These are phyloP conservation scores for Panicum hallii DNA, from an alignment of 202 grass and related monocot species.

Conservation along the genomic window DNA sequence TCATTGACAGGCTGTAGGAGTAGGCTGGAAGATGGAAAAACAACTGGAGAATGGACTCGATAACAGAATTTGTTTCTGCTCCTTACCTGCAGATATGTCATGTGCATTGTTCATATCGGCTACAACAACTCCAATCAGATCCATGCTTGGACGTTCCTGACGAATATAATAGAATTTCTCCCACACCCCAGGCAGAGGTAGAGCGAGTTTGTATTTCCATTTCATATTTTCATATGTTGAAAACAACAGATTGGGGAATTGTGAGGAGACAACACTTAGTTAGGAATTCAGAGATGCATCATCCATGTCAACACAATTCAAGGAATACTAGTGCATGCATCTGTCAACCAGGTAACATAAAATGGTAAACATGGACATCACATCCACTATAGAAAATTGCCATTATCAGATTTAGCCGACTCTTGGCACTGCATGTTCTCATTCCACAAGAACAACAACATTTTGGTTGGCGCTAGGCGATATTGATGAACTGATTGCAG, in stretches of 20 bases:
- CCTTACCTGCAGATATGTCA: conserved; percentile 47
- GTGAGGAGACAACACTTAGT: not conserved
- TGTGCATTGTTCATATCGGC: conserved; percentile 46
- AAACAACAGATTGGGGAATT: not conserved
- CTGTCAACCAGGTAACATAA: not conserved
- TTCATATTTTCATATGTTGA: conserved; percentile 30
- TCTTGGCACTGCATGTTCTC: not conserved
- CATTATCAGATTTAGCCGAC: not conserved
- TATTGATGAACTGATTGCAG: conserved; percentile 25
- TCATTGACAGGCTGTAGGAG: conserved; percentile 27
- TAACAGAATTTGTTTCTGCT: conserved; percentile 25
- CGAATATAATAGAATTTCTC: conserved; percentile 32
- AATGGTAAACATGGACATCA: conserved; percentile 8
- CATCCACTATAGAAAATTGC: not conserved
- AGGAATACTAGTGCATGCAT: conserved; percentile 11
- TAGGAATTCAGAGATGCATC: not conserved
- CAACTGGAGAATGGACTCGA: conserved; percentile 35
- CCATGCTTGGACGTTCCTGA: conserved; percentile 45
- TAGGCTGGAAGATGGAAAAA: conserved; percentile 21
- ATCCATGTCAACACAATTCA: not conserved
- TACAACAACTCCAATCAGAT: conserved; percentile 52
- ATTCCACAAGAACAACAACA: conserved; percentile 14
- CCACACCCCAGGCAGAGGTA: conserved; percentile 32
- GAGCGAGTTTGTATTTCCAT: not conserved
- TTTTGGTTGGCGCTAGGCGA: conserved; percentile 19